These are phyloP conservation scores for Hymenoscyphus occultus DNA, from an alignment of 2,329 filamentous ascomycete species.

Conservation along the genomic window DNA sequence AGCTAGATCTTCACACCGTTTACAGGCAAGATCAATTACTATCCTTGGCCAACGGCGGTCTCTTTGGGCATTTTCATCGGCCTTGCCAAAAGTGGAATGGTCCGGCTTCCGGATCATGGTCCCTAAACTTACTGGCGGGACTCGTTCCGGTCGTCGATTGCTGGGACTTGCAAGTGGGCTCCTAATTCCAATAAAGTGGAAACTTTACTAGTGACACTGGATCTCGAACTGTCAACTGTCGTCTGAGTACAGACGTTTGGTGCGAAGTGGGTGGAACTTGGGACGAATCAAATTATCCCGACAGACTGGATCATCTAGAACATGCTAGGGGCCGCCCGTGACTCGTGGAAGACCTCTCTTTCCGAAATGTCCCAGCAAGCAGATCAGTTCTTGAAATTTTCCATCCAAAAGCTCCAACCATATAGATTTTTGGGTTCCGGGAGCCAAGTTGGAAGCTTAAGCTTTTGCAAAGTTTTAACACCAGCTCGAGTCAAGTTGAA, in stretches of 20 bases:
- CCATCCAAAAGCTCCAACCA: not conserved
- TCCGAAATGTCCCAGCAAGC: not conserved
- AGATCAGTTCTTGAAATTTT: not conserved
- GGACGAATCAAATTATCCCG: constrained; percentile 1
- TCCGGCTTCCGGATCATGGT: constrained; percentile 10
- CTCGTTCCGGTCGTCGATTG: not conserved
- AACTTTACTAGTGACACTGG: not conserved
- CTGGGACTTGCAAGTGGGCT: not conserved
- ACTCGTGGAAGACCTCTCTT: not conserved
- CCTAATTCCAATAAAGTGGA: not conserved
- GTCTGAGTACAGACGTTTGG: constrained; percentile 5
- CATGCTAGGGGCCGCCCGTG: not conserved
- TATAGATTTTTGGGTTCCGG: not conserved
- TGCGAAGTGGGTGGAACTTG: not conserved
- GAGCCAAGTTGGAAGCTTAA: not conserved
- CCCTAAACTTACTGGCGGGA: constrained; percentile 10
- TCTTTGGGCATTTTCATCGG: not conserved
- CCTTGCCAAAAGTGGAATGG: not conserved
- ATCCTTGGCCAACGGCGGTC: not conserved
- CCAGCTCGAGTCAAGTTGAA: not conserved
- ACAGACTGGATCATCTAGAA: constrained; percentile 7
- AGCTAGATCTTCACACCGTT: constrained; percentile 2
- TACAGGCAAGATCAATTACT: not conserved
- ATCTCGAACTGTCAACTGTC: not conserved
- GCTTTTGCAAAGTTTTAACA: not conserved